Conservation (phyloP, 164 flowering plant species). For the Chimonanthus salicifolius region DNA sequence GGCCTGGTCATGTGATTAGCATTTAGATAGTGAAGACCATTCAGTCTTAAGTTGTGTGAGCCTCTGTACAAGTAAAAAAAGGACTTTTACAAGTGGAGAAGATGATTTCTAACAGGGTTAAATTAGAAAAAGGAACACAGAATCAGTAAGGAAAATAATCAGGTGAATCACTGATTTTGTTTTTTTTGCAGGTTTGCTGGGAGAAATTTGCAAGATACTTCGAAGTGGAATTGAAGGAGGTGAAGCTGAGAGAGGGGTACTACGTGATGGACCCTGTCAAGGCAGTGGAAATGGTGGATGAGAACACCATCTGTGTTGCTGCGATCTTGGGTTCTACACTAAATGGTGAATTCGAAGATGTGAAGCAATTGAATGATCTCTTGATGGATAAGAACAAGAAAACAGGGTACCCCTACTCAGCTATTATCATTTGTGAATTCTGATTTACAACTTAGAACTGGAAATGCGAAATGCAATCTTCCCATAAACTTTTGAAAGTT, state of each 20-base stretch:
- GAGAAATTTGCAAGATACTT: conserved; percentile 44
- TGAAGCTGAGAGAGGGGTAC: conserved; percentile 36
- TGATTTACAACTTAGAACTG: background rate
- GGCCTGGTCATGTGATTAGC: no score
- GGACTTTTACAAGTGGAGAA: no score
- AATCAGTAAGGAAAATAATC: no score
- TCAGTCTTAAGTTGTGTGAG: no score
- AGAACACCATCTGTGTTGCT: conserved; percentile 46
- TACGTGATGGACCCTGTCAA: conserved; percentile 43
- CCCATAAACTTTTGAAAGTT: no score
- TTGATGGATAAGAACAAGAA: conserved; percentile 29
- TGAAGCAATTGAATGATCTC: conserved; percentile 39
- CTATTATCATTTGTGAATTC: background rate
- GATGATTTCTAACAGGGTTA: no score
- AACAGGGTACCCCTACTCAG: conserved; percentile 26
- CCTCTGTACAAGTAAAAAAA: no score
- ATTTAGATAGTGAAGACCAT: no score
- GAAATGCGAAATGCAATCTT: no score
- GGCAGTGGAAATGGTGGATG: conserved; percentile 43
- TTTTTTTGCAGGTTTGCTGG: conserved; percentile 35
- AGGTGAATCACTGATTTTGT: background rate
- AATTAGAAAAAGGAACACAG: no score
- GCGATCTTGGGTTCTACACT: conserved; percentile 44
- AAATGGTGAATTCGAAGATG: conserved; percentile 45
- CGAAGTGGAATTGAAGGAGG: conserved; percentile 44